Evolutionary conservation across 164 flowering plant species (phyloP).

Genomic region (Vitis riparia): DNA sequence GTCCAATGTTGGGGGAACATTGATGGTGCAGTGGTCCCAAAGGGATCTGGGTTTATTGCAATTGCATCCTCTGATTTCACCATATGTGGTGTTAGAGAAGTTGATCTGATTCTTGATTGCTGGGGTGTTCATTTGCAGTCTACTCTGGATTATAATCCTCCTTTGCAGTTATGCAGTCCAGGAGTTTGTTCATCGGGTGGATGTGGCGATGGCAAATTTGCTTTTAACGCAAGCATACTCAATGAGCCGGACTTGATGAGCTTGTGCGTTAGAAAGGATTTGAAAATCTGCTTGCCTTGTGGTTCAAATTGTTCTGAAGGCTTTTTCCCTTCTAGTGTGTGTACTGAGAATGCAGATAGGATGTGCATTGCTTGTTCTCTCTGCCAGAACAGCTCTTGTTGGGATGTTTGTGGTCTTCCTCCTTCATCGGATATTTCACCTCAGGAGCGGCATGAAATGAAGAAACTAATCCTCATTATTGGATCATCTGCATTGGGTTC

Average conservation of each 20-base stretch:
- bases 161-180: conserved; percentile 82
- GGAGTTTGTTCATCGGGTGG: conserved; percentile 59
- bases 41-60: conserved; percentile 66
- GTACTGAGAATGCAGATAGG: conserved; percentile 61
- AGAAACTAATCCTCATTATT: conserved; percentile 35
- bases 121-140: conserved; percentile 48
- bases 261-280: conserved; percentile 59
- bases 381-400: conserved; percentile 90
- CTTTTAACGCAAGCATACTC: conserved; percentile 77
- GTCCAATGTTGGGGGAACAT: conserved; percentile 83
- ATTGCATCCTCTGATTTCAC: conserved; percentile 70
- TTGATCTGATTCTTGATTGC: conserved; percentile 77
- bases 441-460: conserved; percentile 31
- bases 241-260: conserved; percentile 70
- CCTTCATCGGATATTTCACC: conserved; percentile 20
- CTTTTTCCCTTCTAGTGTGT: conserved; percentile 69
- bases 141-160: conserved; percentile 55
- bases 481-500: conserved; percentile 51
- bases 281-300: conserved; percentile 76
- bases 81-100: conserved; percentile 82
- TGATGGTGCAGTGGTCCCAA: conserved; percentile 58
- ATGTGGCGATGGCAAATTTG: conserved; percentile 58
- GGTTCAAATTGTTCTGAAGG: conserved; percentile 68
- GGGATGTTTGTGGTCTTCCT: conserved; percentile 50
- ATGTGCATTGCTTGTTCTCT: conserved; percentile 87